Evolutionary conservation across 1,139 yeast species (phyloP), one percentile per base, ranked within the genome.

Genomic region (Wickerhamomyces sp.): DNA sequence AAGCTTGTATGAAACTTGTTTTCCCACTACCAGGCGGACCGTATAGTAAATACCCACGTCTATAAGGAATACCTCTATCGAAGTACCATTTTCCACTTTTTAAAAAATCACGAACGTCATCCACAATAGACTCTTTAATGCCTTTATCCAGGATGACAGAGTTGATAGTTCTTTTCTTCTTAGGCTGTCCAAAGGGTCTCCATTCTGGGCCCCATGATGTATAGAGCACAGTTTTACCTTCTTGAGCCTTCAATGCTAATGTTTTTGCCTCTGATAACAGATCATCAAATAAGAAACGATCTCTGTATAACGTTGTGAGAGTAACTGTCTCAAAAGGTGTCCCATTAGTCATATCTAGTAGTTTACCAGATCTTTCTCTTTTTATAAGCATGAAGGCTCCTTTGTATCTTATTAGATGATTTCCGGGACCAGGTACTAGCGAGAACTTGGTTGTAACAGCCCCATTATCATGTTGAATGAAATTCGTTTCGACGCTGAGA

Each of bases 21-120:
- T 92, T 92, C 40, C 99, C 99, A 49, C 94, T 81, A 1, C 99
- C 99, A 0, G 99, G 99, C 1, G 99, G 98, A 0, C 99, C 99
- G 61, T 87, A 90, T 27, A 92, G 66, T 38, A 92, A 69, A 58
- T 92, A 92, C 0, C 99, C 99, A 54, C 99, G 72, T 60, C 99
- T 76, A 58, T 92, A 92, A 1, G 99, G 99, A 44, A 94, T 92
- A 14, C 99, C 99, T 48, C 99, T 70, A 46, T 86, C 87, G 50
- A 87, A 86, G 59, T 92, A 94, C 98, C 99, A 92, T 43, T 78
- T 72, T 2, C 96, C 94, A 49, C 88, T 79, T 16, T 59, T 54
- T 56, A 92, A 67, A 56, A 92, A 92, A 59, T 89, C 97, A 39
- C 70, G 66, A 2, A 92, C 90, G 55, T 92, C 99, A 1, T 58